phyloP scores from a whole-genome alignment of 2,329 filamentous ascomycete species.

The Fusarium sterilihyphosum region DNA sequence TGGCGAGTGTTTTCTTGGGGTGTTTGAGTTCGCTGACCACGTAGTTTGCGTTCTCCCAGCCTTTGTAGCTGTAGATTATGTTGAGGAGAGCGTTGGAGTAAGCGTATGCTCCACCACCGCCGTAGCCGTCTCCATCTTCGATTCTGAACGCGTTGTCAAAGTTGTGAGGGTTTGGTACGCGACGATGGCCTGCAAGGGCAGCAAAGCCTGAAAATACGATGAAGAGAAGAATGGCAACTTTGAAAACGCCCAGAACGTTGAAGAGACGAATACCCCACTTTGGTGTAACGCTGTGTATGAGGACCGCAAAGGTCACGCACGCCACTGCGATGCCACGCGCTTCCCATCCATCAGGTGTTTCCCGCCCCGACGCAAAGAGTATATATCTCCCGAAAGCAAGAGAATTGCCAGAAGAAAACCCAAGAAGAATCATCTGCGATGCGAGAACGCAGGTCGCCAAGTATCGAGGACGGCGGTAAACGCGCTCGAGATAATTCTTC shows the following conservation, averaged over 20 bases:
- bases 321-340: constrained; percentile 66
- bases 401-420: constrained; percentile 68
- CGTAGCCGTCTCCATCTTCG: constrained; percentile 55
- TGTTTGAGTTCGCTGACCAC: constrained; percentile 67
- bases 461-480: constrained; percentile 67
- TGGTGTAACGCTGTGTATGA: constrained; percentile 62
- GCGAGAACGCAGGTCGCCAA: constrained; percentile 68
- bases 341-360: constrained; percentile 62
- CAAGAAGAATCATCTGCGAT: constrained; percentile 69
- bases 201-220: constrained; percentile 70
- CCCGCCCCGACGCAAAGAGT: constrained; percentile 61
- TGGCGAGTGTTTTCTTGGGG: constrained; percentile 62
- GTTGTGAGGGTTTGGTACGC: constrained; percentile 62
- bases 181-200: constrained; percentile 61
- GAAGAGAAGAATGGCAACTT: constrained; percentile 67
- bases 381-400: constrained; percentile 69
- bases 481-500: constrained; percentile 74
- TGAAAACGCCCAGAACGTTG: constrained; percentile 69
- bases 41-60: constrained; percentile 73
- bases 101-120: constrained; percentile 60
- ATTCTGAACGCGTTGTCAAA: constrained; percentile 65
- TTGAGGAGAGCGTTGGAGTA: constrained; percentile 68
- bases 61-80: constrained; percentile 70
- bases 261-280: constrained; percentile 69
- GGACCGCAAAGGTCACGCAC: constrained; percentile 64